phyloP scores from a whole-genome alignment of 1,139 yeast species.

The Geotrichum cucujoidarum region DNA sequence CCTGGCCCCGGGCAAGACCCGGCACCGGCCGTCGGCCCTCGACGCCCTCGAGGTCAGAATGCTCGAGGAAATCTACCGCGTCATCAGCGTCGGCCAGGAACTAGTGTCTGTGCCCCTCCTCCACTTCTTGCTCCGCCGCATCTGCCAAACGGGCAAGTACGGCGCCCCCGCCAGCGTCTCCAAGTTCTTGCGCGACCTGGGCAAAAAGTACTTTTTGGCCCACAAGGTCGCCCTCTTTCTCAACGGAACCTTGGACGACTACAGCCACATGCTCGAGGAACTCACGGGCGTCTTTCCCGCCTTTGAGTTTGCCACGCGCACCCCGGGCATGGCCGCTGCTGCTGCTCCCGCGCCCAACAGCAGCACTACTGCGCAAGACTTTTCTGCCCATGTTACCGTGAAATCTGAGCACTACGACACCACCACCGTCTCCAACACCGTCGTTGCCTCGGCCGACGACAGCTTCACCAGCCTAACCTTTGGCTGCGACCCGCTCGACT shows the following conservation, averaged over 20 bases:
- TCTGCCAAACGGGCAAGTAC: not conserved
- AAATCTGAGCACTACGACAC: too few relatives aligned
- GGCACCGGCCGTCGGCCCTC: not conserved
- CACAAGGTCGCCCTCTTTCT: not conserved
- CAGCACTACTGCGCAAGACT: not conserved
- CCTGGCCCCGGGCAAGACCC: not conserved
- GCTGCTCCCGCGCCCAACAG: not conserved
- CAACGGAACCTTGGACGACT: not conserved
- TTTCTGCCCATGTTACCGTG: too few relatives aligned
- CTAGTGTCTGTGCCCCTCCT: not conserved
- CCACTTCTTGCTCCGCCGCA: not conserved
- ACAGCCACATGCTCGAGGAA: not conserved
- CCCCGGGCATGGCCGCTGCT: not conserved
- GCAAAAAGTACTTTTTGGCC: constrained; percentile 3
- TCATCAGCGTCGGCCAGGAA: not conserved
- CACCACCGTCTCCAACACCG: too few relatives aligned
- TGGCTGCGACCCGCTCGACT: too few relatives aligned
- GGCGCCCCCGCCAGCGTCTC: not conserved
- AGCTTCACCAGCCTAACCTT: too few relatives aligned
- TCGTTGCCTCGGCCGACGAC: too few relatives aligned
- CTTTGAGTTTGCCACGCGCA: not conserved
- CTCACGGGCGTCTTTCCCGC: not conserved
- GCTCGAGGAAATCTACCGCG: constrained; percentile 4
- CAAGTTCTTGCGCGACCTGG: constrained; percentile 1
- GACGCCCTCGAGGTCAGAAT: not conserved